phyloP scores from a whole-genome alignment of 2,329 filamentous ascomycete species.

The Chaetomium olivaceum region DNA sequence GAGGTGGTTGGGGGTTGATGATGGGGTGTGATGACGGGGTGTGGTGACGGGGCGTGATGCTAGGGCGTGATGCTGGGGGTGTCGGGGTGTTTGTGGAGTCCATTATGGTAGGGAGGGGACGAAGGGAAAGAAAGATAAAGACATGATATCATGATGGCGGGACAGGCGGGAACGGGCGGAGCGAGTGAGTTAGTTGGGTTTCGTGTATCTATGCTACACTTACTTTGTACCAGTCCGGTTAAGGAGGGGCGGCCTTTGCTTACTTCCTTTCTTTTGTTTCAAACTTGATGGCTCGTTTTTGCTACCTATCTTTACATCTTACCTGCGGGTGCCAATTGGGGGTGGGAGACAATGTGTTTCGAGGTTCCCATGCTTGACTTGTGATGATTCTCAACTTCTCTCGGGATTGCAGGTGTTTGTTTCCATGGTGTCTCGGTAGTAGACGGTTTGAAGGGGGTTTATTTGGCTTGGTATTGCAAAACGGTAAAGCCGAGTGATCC shows the following conservation, averaged over 20 bases:
- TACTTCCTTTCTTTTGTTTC: conserved; percentile 9
- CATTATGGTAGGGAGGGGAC: neutral
- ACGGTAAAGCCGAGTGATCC: neutral
- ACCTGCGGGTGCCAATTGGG: too few relatives aligned
- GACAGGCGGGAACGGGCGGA: conserved; percentile 8
- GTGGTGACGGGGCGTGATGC: neutral
- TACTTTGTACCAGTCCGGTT: conserved; percentile 9
- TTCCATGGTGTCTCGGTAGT: too few relatives aligned
- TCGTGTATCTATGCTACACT: conserved; percentile 17
- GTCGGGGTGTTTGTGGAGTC: neutral
- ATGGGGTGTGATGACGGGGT: neutral
- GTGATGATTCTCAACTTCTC: neutral
- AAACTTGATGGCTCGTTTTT: neutral
- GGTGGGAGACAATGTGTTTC: neutral
- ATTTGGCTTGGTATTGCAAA: neutral
- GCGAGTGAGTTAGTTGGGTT: conserved; percentile 10
- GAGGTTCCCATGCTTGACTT: neutral
- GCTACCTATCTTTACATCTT: neutral
- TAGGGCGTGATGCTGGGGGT: too few relatives aligned
- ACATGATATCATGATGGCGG: conserved; percentile 13
- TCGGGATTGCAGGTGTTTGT: neutral
- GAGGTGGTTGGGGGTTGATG: too few relatives aligned
- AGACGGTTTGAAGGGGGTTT: neutral
- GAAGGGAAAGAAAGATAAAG: neutral
- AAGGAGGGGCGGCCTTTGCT: neutral